A percentile compares a stretch with the other conserved stretches of the same genome.
These are phyloP conservation scores for Fusarium piperis DNA, from an alignment of 2,329 filamentous ascomycete species.

Conservation along the genomic window DNA sequence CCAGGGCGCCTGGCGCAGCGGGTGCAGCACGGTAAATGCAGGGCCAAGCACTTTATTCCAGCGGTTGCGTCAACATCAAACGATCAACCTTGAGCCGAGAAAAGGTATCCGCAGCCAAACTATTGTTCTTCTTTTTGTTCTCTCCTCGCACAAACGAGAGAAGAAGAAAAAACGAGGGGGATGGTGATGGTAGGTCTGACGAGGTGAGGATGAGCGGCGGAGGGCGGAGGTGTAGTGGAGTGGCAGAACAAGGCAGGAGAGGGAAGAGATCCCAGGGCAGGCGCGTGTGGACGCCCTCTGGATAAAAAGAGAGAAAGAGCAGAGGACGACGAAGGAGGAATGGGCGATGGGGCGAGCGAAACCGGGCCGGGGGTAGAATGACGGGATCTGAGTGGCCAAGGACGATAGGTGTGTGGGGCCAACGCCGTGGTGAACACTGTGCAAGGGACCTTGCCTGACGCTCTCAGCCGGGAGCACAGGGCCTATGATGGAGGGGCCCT, in stretches of 20 bases:
- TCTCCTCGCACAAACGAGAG: constrained; percentile 3
- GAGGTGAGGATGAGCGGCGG: constrained; percentile 34
- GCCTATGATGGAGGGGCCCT: not conserved
- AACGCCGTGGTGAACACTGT: constrained; percentile 38
- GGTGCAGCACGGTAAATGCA: constrained; percentile 31
- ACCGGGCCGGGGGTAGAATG: constrained; percentile 19
- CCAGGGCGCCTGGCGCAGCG: constrained; percentile 4
- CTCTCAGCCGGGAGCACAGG: not conserved
- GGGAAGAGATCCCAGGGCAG: constrained; percentile 26
- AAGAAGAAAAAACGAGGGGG: constrained; percentile 15
- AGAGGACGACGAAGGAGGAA: constrained; percentile 21
- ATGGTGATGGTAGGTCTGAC: constrained; percentile 21
- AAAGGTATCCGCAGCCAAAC: not conserved
- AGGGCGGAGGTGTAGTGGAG: constrained; percentile 35
- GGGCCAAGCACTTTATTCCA: constrained; percentile 22
- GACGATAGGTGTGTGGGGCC: not conserved
- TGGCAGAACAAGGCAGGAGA: constrained; percentile 33
- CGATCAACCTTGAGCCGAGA: constrained; percentile 8
- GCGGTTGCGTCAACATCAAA: constrained; percentile 22
- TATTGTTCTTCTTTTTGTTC: constrained; percentile 1
- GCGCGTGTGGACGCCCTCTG: constrained; percentile 32
- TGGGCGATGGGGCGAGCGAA: constrained; percentile 27
- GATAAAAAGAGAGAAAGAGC: constrained; percentile 35
- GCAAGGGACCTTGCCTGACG: constrained; percentile 33
- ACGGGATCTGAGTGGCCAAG: constrained; percentile 15